phyloP scores from a whole-genome alignment of 345 rosid species.

The Citrus reticulata region DNA sequence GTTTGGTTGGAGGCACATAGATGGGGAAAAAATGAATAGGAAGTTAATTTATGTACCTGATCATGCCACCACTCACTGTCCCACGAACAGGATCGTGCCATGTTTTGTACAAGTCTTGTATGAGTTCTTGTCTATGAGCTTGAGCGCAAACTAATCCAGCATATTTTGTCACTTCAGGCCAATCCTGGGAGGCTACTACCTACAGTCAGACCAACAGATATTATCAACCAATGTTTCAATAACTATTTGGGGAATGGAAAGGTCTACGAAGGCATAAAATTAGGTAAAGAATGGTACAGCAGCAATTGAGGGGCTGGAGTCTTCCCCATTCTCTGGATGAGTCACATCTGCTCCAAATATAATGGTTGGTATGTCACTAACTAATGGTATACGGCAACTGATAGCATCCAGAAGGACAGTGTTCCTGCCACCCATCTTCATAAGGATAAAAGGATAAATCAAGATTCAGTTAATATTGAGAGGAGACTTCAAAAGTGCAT shows the following conservation, averaged over 20 bases:
- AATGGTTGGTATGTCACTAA: slow-evolving; percentile 95
- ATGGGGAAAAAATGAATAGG: not conserved
- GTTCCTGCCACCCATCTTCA: slow-evolving; percentile 99
- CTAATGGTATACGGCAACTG: slow-evolving; percentile 95
- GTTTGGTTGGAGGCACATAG: not conserved
- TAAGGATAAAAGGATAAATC: not conserved
- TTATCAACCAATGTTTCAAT: slow-evolving; percentile 8
- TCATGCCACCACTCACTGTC: slow-evolving; percentile 95
- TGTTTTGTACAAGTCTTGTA: slow-evolving; percentile 94
- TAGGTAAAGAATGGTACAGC: slow-evolving; percentile 49
- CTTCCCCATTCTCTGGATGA: slow-evolving; percentile 99
- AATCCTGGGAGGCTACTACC: slow-evolving; percentile 99
- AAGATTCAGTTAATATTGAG: not conserved
- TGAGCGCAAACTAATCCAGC: slow-evolving; percentile 99
- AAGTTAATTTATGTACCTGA: slow-evolving; percentile 47
- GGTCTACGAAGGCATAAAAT: not conserved
- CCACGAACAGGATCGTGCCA: slow-evolving; percentile 99
- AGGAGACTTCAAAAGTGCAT: not conserved
- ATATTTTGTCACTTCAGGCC: slow-evolving; percentile 99
- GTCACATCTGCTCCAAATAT: slow-evolving; percentile 99
- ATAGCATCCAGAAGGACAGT: slow-evolving; percentile 95
- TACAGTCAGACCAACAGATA: slow-evolving; percentile 23
- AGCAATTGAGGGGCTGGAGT: slow-evolving; percentile 96
- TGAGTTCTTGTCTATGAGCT: slow-evolving; percentile 98
- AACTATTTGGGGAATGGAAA: not conserved